Base-by-base conservation (phyloP, 164 flowering plant species). In the Umbellularia californica region DNA sequence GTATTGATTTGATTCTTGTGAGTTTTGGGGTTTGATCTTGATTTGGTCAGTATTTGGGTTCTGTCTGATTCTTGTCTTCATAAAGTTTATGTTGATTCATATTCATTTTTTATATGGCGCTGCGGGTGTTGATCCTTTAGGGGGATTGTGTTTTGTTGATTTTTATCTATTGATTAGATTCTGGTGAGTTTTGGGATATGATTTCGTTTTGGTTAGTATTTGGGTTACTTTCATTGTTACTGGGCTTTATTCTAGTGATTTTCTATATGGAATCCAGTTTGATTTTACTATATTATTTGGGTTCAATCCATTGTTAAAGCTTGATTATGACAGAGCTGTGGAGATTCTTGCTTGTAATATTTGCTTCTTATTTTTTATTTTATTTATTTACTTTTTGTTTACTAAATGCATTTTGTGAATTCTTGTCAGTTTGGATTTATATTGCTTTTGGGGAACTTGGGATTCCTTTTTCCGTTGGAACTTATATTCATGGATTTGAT, bases 41-140 rank as follows among this genome's bases (percentile, higher is more conserved):
- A 22, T 51, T 70, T 24, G 28, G 51, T 14, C 14, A 35, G 60
- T 50, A 50, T 52, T 70, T 70, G 72, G 62, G 72, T 50, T 13
- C 22, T 51, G 33, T 65, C 14, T 41, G 10, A 41, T 41, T 35
- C 6, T 65, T 65, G 68, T 65, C 14, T 41, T 41, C 5, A 12
- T 41, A 9, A 6, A 9, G 47, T 41, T 7, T 41, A 41, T 65
- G 5, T 23, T 7, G 19, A 60, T 60, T 60, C 12, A 6, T n/a
- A 23, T n/a, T 6, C 7, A 5, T 60, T 60, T 41, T 41, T 9
- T 41, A 9, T 41, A 41, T 41, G 47, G 47, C 1, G 47, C 2
- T 41, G 47, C 9, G 10, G 47, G 47, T 7, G 47, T 41, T 9
- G 11, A 41, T 41, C 47, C 2, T 41, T 41, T 41, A 1, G 10